phyloP scores from a whole-genome alignment of 176 grass and related monocot species.

The Eleusine indica region DNA sequence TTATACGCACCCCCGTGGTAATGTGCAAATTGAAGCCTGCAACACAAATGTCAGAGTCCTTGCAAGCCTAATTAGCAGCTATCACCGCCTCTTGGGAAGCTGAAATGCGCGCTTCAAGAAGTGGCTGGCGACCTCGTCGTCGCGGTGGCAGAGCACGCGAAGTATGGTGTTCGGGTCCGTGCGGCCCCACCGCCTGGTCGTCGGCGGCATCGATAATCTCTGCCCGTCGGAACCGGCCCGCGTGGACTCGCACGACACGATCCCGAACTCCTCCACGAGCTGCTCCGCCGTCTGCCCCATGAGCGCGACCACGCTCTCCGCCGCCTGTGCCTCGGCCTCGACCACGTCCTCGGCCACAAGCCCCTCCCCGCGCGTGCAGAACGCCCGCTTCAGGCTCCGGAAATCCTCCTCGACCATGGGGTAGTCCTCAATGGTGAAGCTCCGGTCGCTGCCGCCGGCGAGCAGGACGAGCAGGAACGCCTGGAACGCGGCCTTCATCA shows the following conservation, averaged over 20 bases:
- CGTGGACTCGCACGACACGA: conserved; percentile 25
- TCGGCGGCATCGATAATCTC: conserved; percentile 44
- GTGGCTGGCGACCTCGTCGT: conserved; percentile 59
- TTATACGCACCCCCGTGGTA: background rate
- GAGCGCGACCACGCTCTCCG: conserved; percentile 53
- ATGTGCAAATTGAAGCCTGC: conserved; percentile 23
- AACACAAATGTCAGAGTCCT: background rate
- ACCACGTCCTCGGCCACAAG: conserved; percentile 65
- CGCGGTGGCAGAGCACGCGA: conserved; percentile 64
- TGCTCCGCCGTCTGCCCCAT: conserved; percentile 59
- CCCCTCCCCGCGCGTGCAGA: conserved; percentile 61
- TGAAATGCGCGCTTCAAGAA: conserved; percentile 71
- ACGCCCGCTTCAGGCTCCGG: conserved; percentile 60
- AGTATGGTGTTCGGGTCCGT: conserved; percentile 63
- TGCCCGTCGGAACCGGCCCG: conserved; percentile 4
- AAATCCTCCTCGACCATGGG: conserved; percentile 61
- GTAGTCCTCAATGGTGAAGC: conserved; percentile 54
- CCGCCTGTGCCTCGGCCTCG: conserved; percentile 48
- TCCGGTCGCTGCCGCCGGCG: conserved; percentile 51
- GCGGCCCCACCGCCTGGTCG: conserved; percentile 57
- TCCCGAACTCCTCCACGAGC: conserved; percentile 62
- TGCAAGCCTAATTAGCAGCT: conserved; percentile 10
- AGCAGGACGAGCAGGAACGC: conserved; percentile 64
- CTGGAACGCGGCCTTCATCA: conserved; percentile 71
- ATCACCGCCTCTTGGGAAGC: conserved; percentile 58